Evolutionary conservation across 2,329 filamentous ascomycete genomes (phyloP).

Genomic region (Parascedosporium putredinis): DNA sequence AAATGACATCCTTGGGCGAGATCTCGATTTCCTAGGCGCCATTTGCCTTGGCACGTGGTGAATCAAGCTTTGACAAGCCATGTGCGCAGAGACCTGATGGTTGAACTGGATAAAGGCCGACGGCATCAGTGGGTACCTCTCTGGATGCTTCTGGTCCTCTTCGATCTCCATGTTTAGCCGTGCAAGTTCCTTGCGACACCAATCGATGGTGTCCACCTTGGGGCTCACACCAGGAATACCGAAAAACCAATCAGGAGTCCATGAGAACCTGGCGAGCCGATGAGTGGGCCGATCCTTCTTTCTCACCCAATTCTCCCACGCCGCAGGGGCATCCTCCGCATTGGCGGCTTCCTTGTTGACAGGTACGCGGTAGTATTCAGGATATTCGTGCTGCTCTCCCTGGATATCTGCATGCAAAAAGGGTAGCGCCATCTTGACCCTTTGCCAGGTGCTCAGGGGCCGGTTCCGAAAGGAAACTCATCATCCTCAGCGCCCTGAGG

Average conservation of each 20-base stretch:
- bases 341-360: constrained; percentile 44
- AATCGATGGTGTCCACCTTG: constrained; percentile 92
- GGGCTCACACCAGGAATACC: constrained; percentile 69
- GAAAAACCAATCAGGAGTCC: constrained; percentile 58
- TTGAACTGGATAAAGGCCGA: constrained; percentile 99
- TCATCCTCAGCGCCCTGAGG: constrained; percentile 43
- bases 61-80: constrained; percentile 88
- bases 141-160: constrained; percentile 72
- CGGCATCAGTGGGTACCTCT: constrained; percentile 84
- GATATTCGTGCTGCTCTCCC: constrained; percentile 41
- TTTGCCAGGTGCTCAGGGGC: constrained; percentile 34
- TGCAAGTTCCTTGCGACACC: constrained; percentile 78
- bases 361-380: constrained; percentile 28
- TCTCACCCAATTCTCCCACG: constrained; percentile 76
- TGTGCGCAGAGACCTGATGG: constrained; percentile 91
- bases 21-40: constrained; percentile 92
- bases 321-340: constrained; percentile 51
- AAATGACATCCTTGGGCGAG: constrained; percentile 82
- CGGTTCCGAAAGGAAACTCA: constrained; percentile 17
- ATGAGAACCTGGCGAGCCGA: constrained; percentile 52
- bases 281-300: constrained; percentile 78
- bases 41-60: constrained; percentile 91
- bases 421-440: constrained; percentile 37
- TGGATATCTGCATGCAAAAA: constrained; percentile 36
- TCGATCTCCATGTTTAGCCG: constrained; percentile 88